Percentiles rank a stretch among this genome's conserved stretches.
These are phyloP conservation scores for Pseudogymnoascus verrucosus DNA, from an alignment of 2,329 filamentous ascomycete species.

Conservation along the genomic window DNA sequence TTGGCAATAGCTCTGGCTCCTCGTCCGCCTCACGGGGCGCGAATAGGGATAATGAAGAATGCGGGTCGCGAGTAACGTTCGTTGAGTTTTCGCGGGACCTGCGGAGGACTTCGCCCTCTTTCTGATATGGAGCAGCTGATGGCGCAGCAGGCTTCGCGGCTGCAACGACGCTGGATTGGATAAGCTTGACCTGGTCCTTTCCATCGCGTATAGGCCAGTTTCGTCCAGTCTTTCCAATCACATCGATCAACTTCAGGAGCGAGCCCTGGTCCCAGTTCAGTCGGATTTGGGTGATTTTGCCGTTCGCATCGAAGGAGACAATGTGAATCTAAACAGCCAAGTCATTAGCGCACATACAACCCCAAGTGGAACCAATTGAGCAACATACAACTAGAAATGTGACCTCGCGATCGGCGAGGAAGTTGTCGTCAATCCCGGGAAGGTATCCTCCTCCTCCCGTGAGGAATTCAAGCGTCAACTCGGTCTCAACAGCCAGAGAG, in stretches of 20 bases:
- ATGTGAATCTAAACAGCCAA: conserved; percentile 63
- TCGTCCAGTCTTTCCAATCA: conserved; percentile 81
- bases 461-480: conserved; percentile 75
- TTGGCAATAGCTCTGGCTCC: conserved; percentile 32
- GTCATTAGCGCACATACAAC: conserved; percentile 14
- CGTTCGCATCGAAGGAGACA: conserved; percentile 68
- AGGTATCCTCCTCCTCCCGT: conserved; percentile 78
- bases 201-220: conserved; percentile 94
- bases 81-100: conserved; percentile 45
- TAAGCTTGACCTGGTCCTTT: conserved; percentile 72
- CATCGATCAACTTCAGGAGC: conserved; percentile 84
- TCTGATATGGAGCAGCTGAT: conserved; percentile 22
- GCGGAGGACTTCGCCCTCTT: conserved; percentile 31
- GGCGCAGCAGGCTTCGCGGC: conserved; percentile 32
- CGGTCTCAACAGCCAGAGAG: conserved; percentile 67
- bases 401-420: conserved; percentile 73
- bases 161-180: conserved; percentile 52
- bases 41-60: conserved; percentile 69
- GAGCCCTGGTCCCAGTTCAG: conserved; percentile 93
- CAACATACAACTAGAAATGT: conserved; percentile 69
- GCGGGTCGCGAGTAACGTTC: conserved; percentile 52
- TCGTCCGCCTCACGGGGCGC: conserved; percentile 57
- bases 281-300: conserved; percentile 79
- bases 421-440: conserved; percentile 87
- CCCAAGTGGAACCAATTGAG: background rate